phyloP scores from a whole-genome alignment of 202 grass and related monocot species.

The Elaeis oleifera region DNA sequence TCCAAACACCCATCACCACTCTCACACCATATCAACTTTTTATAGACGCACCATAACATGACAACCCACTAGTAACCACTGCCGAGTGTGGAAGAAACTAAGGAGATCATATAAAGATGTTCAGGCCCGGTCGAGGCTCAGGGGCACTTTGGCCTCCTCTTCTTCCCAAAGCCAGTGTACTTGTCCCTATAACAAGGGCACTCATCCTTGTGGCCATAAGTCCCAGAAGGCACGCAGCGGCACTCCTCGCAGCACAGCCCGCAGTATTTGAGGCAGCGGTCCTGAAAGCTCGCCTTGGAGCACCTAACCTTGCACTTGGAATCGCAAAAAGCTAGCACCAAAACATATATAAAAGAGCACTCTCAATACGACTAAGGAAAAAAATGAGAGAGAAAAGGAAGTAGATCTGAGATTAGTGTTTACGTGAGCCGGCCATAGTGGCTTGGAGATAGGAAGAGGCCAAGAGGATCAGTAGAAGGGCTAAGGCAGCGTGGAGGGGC shows the following conservation, averaged over 20 bases:
- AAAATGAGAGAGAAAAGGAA: too few relatives aligned
- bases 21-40: too few relatives aligned
- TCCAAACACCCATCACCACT: too few relatives aligned
- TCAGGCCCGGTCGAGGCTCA: too few relatives aligned
- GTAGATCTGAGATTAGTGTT: not conserved
- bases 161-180: not conserved
- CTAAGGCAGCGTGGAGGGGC: too few relatives aligned
- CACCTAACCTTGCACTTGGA: conserved; percentile 10
- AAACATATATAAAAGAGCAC: too few relatives aligned
- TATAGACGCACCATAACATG: too few relatives aligned
- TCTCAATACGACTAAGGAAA: too few relatives aligned
- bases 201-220: conserved; percentile 4
- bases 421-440: conserved; percentile 1
- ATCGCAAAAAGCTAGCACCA: not conserved
- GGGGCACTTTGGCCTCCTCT: not conserved
- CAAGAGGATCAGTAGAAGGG: too few relatives aligned
- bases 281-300: not conserved
- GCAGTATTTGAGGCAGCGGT: not conserved
- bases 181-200: conserved; percentile 4
- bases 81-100: too few relatives aligned
- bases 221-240: not conserved
- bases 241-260: conserved; percentile 1
- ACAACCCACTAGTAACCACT: too few relatives aligned
- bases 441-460: not conserved
- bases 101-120: too few relatives aligned